Evolutionary conservation across 805 yeast species (phyloP).

Genomic region (Saccharomycopsis synnaedendra): DNA sequence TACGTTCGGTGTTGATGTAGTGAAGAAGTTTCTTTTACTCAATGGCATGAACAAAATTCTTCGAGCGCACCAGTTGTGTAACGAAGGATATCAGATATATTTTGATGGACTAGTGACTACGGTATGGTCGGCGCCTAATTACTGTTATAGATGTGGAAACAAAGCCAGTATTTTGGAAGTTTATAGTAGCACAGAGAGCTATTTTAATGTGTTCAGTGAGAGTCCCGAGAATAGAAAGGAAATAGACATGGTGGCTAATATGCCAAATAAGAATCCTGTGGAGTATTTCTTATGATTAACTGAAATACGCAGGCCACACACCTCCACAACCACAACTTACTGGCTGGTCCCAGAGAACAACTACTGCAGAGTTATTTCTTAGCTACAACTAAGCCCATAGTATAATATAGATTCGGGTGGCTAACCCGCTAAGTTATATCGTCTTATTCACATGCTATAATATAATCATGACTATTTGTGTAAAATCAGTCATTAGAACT

Average conservation of each 20-base stretch:
- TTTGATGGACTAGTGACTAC: slow-evolving; percentile 89
- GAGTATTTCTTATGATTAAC: slow-evolving; percentile 28
- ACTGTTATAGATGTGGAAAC: slow-evolving; percentile 94
- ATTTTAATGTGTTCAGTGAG: slow-evolving; percentile 91
- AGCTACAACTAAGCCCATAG: no score
- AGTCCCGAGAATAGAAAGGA: slow-evolving; percentile 80
- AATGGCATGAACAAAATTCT: slow-evolving; percentile 73
- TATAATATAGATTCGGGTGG: no score
- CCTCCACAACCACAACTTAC: neutral
- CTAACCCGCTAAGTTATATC: no score
- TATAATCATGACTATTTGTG: no score
- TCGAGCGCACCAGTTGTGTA: slow-evolving; percentile 93
- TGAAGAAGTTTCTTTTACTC: slow-evolving; percentile 68
- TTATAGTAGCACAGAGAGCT: slow-evolving; percentile 50
- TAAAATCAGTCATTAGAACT: no score
- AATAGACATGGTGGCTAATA: slow-evolving; percentile 15
- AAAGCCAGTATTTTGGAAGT: slow-evolving; percentile 95
- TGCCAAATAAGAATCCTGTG: slow-evolving; percentile 20
- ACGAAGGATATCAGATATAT: slow-evolving; percentile 88
- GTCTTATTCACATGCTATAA: no score
- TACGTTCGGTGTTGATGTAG: slow-evolving; percentile 87
- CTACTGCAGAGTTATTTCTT: no score
- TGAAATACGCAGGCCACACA: neutral
- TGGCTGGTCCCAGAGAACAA: no score
- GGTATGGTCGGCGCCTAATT: slow-evolving; percentile 98